Conservation (phyloP, 2,329 filamentous ascomycete species). For the Xylaria sp. region DNA sequence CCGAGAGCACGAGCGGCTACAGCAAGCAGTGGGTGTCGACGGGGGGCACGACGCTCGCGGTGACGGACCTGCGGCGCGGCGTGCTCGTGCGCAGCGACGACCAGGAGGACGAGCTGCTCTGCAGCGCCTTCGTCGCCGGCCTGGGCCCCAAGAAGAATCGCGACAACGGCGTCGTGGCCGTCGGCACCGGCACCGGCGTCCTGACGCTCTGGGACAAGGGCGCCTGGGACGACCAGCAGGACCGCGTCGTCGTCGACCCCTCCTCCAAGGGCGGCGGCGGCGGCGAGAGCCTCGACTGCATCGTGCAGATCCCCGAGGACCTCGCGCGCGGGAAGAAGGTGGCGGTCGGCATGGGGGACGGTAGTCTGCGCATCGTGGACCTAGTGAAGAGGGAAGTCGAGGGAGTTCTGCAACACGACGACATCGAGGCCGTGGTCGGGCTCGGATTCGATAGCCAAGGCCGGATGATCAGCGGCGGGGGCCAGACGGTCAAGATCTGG, state of each 20-base stretch:
- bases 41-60: conserved; percentile 85
- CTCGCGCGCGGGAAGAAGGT: conserved; percentile 73
- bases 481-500: conserved; percentile 88
- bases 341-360: conserved; percentile 81
- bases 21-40: conserved; percentile 95
- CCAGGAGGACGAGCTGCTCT: conserved; percentile 91
- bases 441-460: conserved; percentile 84
- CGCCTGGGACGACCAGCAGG: conserved; percentile 93
- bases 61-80: conserved; percentile 85
- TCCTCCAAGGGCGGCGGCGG: conserved; percentile 58
- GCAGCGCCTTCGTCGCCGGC: conserved; percentile 75
- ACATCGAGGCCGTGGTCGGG: conserved; percentile 81
- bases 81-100: conserved; percentile 89
- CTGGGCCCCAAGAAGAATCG: conserved; percentile 67
- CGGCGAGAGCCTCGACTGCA: conserved; percentile 80
- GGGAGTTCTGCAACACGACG: conserved; percentile 73
- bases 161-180: conserved; percentile 75
- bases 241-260: conserved; percentile 78
- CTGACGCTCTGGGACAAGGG: conserved; percentile 93
- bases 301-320: conserved; percentile 71
- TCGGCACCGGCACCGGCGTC: conserved; percentile 76
- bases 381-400: conserved; percentile 74
- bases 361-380: conserved; percentile 75
- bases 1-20: conserved; percentile 82
- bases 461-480: conserved; percentile 87